phyloP scores from a whole-genome alignment of 805 yeast genomes.

The Wickerhamomyces hampshirensis region DNA sequence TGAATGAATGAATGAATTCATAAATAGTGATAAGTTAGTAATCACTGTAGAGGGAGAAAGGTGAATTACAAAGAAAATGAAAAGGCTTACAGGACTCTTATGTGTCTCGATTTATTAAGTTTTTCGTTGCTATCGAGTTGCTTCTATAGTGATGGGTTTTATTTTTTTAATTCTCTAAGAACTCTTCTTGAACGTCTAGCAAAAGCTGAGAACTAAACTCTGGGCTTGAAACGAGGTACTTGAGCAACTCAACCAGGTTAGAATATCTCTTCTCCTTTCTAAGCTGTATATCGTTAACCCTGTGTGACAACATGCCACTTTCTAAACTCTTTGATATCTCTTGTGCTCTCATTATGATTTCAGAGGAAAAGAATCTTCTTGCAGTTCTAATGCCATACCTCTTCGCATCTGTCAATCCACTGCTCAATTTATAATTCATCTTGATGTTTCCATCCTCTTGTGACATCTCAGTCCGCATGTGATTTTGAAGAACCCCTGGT shows the following conservation, averaged over 20 bases:
- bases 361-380: slow-evolving; percentile 20
- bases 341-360: slow-evolving; percentile 26
- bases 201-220: slow-evolving; percentile 16
- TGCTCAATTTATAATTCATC: slow-evolving; percentile 28
- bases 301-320: slow-evolving; percentile 4
- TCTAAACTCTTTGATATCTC: slow-evolving; percentile 16
- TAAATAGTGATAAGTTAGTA: too few species aligned
- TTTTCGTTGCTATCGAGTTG: too few species aligned
- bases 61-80: too few species aligned
- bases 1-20: too few species aligned
- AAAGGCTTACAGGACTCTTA: too few species aligned
- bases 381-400: slow-evolving; percentile 31
- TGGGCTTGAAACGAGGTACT: slow-evolving; percentile 12
- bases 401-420: slow-evolving; percentile 21
- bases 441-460: slow-evolving; percentile 16
- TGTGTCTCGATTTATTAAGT: too few species aligned
- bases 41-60: too few species aligned
- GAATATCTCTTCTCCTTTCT: slow-evolving; percentile 24
- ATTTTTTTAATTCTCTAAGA: too few species aligned
- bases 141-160: too few species aligned
- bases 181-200: slow-evolving; percentile 23
- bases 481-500: slow-evolving; percentile 32
- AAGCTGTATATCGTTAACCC: slow-evolving; percentile 5
- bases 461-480: slow-evolving; percentile 29
- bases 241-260: slow-evolving; percentile 25